Evolutionary conservation across 495 filamentous ascomycete species (phyloP).

Genomic region (Hypoxylon fuscum): DNA sequence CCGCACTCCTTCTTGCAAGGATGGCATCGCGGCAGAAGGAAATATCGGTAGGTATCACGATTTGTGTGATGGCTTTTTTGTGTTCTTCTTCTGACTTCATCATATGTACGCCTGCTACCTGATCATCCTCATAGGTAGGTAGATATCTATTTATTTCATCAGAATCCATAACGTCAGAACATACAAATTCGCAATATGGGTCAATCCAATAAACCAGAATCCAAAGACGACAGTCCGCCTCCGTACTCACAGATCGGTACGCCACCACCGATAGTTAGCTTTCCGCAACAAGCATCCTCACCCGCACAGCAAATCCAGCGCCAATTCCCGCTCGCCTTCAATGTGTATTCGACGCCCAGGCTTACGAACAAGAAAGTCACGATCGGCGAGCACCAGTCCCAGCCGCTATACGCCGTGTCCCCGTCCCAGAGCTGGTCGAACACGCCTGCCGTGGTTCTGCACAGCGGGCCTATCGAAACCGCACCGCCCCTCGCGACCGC

Average conservation of each 20-base stretch:
- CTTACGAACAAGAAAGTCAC: constrained; percentile 11
- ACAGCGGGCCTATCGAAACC: constrained; percentile 25
- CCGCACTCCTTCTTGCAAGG: too few species aligned
- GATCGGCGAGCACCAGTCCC: constrained; percentile 36
- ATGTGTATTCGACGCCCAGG: constrained; percentile 30
- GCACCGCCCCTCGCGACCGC: constrained; percentile 30
- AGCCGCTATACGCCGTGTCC: constrained; percentile 39
- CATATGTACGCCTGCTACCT: background rate
- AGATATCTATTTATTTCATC: background rate
- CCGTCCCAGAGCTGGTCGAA: constrained; percentile 13
- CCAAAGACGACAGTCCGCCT: too few species aligned
- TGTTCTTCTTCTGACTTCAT: too few species aligned
- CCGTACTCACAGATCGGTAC: background rate
- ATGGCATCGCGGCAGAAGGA: too few species aligned
- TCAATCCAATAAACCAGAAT: too few species aligned
- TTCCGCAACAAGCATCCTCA: background rate
- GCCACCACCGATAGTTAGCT: background rate
- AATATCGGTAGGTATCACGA: too few species aligned
- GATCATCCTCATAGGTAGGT: too few species aligned
- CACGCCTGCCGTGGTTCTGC: constrained; percentile 34
- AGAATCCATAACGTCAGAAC: too few species aligned
- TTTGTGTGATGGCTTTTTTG: too few species aligned
- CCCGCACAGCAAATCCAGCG: background rate
- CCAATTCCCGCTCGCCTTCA: constrained; percentile 42
- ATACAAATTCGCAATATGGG: too few species aligned